Evolutionary conservation across 2,329 filamentous ascomycete genomes (phyloP).

Genomic region (Sarocladium strictum): DNA sequence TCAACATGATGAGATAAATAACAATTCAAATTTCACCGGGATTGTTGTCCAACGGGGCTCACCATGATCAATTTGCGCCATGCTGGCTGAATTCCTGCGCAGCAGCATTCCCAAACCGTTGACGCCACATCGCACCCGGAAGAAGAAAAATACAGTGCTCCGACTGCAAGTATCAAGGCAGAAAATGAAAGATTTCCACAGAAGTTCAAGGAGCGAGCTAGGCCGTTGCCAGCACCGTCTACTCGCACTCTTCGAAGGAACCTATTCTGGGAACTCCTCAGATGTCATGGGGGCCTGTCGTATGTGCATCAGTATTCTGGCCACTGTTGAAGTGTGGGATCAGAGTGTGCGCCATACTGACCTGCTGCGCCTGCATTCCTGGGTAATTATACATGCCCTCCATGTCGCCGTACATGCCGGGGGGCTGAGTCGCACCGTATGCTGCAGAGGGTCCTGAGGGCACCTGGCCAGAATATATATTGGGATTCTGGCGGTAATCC

Average conservation of each 20-base stretch:
- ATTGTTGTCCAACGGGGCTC: background rate
- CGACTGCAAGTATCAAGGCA: background rate
- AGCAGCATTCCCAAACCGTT: background rate
- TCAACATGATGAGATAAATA: constrained; percentile 54
- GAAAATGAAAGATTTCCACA: background rate
- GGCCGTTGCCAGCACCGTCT: background rate
- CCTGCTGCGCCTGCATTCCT: constrained; percentile 76
- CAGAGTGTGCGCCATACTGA: constrained; percentile 39
- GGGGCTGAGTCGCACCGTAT: constrained; percentile 71
- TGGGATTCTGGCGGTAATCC: constrained; percentile 72
- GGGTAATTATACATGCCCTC: constrained; percentile 82
- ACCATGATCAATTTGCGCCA: background rate
- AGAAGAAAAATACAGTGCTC: background rate
- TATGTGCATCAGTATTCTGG: background rate
- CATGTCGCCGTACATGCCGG: constrained; percentile 71
- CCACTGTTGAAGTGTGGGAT: background rate
- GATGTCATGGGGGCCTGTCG: constrained; percentile 36
- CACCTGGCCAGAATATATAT: constrained; percentile 78
- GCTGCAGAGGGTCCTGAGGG: constrained; percentile 64
- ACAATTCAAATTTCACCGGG: constrained; percentile 5
- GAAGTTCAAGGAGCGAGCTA: background rate
- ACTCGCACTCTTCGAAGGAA: background rate
- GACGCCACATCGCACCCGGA: background rate
- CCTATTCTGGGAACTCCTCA: constrained; percentile 38
- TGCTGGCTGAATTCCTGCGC: background rate